Evolutionary conservation across 345 rosid genomes (phyloP), one percentile per base, ranked within the genome.

Genomic region (Salix dunnii): DNA sequence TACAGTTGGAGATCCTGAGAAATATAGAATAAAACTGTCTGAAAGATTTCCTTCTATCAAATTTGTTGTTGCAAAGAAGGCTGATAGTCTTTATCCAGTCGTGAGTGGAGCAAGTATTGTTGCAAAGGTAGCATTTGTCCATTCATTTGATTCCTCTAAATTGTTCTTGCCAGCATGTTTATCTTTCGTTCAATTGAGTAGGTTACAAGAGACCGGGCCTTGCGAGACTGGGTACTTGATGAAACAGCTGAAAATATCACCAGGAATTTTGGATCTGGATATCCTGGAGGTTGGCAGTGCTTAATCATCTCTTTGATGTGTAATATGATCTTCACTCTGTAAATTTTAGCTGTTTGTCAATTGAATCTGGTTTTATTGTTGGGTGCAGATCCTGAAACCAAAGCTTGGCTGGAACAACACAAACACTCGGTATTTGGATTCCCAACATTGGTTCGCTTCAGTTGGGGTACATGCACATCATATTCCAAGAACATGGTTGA

Each of bases 31-130:
- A 68, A 96, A 93, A 84, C 78, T 93, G 74, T 91, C 90, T 43
- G 92, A 89, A 81, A 93, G 89, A 86, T 96, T 92, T 84, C 86
- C 92, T 76, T 88, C 90, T 31, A 82, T 96, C 79, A 93, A 90
- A 83, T 90, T 93, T 82, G 92, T 91, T 25, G 99, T 93, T 82
- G 83, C 98, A 53, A 96, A 96, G 91, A 92, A 96, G 89, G 98
- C 99, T 73, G 99, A 93, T 77, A 93, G 98, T 85, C 88, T 96
- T 25, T 93, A 85, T 85, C 98, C 99, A 53, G 89, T 93, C 68
- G 99, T 93, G 40, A 93, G 98, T 78, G 97, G 98, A 71, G 99
- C 99, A 55, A 92, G 97, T 83, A 96, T 96, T 82, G 97, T 89
- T 20, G 99, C 98, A n/a, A 96, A 96, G 97, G 99, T 96, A 81